phyloP scores from a whole-genome alignment of 148 eudicot genomes.

The Limonium bicolor region DNA sequence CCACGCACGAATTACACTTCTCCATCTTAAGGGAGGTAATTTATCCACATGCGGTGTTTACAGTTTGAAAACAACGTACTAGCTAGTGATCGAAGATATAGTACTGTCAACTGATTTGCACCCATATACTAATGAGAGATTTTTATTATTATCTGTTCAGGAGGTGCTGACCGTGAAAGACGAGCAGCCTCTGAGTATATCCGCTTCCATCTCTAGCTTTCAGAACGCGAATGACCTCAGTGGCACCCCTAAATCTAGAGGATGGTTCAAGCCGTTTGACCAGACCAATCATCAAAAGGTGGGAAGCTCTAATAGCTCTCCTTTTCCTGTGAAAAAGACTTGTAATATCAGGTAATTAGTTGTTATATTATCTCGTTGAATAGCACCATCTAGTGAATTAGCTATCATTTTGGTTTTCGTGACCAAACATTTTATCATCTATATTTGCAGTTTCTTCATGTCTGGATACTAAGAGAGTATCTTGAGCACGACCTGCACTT shows the following conservation, averaged over 20 bases:
- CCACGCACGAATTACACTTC: conserved; percentile 32
- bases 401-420: too few species aligned
- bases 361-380: background rate
- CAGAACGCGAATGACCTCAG: background rate
- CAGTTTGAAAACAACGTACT: too few species aligned
- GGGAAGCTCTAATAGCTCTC: background rate
- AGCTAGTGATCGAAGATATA: too few species aligned
- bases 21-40: conserved; percentile 34
- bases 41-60: too few species aligned
- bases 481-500: conserved; percentile 21
- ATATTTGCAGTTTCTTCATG: conserved; percentile 27
- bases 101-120: too few species aligned
- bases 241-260: background rate
- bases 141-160: conserved; percentile 1
- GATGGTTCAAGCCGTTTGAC: background rate
- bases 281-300: background rate
- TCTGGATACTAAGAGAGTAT: conserved; percentile 39
- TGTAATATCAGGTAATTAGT: conserved; percentile 11
- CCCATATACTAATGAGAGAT: too few species aligned
- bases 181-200: background rate
- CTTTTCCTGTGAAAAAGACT: conserved; percentile 3
- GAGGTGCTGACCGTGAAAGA: background rate
- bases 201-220: background rate
- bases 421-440: background rate
- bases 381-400: background rate